Evolutionary conservation across 2,329 filamentous ascomycete species (phyloP), one percentile per base, ranked within the genome.

Genomic region (Drechslerella coelobrocha): DNA sequence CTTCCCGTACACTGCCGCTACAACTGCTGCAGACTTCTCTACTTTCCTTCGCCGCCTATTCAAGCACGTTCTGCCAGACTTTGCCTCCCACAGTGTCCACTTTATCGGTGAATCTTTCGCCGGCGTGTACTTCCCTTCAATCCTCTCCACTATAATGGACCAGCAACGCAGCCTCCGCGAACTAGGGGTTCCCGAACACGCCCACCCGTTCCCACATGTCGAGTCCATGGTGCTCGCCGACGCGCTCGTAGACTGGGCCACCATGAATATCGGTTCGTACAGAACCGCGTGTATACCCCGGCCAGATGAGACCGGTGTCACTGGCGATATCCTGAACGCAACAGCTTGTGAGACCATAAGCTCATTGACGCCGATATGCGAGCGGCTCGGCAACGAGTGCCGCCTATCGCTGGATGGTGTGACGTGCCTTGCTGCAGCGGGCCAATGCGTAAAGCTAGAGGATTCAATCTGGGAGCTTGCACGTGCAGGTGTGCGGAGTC

Each of bases 61-160:
- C 31, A 68, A 61, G 19, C 63, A 68, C 23, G 43, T 50, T 23
- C 48, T 61, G 10, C 65, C 65, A 12, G 65, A 71, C 31, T 71
- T 56, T 48, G 51, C 57, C 2, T 59, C 57, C 12, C 57, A 71
- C 21, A 61, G 57, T 39, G 21, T 71, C 14, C 57, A 61, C 19
- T 62, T 71, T 10, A 62, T 63, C 43, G 57, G 65, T 21, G 65
- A 71, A 39, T 71, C 59, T 10, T 71, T 62, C 23, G 65, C 57
- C 14, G 65, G 65, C 0, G 45, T 62, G 12, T 71, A 71, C 47
- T 52, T 62, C 45, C 57, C 65, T 1, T 52, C 41, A 9, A 62
- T 71, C 21, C 50, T 71, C 7, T 31, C 57, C 29, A 68, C 61
- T 23, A 68, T 68, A 14, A n/a, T 71, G 7, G 52, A 62, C 19